These are phyloP conservation scores for Hypoxylon subgilvum DNA, from an alignment of 495 filamentous ascomycete genomes.

Conservation along the genomic window DNA sequence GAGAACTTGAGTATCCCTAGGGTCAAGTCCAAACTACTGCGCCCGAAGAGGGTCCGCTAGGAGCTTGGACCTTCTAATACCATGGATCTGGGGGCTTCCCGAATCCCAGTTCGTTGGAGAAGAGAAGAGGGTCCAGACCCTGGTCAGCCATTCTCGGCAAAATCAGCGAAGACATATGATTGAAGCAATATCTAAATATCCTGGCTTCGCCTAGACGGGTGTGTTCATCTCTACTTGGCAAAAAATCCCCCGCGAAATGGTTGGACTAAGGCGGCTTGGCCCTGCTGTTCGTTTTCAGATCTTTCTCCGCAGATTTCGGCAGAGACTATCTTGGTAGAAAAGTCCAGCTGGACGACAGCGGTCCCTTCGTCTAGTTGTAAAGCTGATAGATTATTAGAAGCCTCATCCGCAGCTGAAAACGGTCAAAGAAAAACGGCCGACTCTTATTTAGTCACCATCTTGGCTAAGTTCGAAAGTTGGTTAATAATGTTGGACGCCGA, in stretches of 20 bases:
- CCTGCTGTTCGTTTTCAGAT: constrained; percentile 20
- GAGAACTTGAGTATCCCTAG: constrained; percentile 1
- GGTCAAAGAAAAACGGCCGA: background rate
- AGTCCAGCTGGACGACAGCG: constrained; percentile 5
- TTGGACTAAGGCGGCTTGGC: constrained; percentile 22
- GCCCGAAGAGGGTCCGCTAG: no score
- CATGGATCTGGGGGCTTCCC: constrained; percentile 18
- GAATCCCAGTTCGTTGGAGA: constrained; percentile 22
- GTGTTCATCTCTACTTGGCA: constrained; percentile 35
- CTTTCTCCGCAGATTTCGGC: constrained; percentile 38
- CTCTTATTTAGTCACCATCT: background rate
- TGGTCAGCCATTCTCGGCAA: constrained; percentile 34
- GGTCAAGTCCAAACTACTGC: no score
- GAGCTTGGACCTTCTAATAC: no score
- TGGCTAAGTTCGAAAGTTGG: constrained; percentile 1
- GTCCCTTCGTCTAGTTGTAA: constrained; percentile 8
- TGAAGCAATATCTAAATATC: constrained; percentile 34
- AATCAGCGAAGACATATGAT: constrained; percentile 33
- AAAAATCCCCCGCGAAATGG: constrained; percentile 37
- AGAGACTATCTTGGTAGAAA: constrained; percentile 3
- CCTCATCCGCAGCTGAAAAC: constrained; percentile 17
- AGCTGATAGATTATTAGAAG: constrained; percentile 7
- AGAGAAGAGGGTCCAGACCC: constrained; percentile 20
- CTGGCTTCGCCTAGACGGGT: constrained; percentile 36
- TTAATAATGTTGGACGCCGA: no score